Evolutionary conservation across 2,329 filamentous ascomycete genomes (phyloP).

Genomic region (Botrytis paeoniae): DNA sequence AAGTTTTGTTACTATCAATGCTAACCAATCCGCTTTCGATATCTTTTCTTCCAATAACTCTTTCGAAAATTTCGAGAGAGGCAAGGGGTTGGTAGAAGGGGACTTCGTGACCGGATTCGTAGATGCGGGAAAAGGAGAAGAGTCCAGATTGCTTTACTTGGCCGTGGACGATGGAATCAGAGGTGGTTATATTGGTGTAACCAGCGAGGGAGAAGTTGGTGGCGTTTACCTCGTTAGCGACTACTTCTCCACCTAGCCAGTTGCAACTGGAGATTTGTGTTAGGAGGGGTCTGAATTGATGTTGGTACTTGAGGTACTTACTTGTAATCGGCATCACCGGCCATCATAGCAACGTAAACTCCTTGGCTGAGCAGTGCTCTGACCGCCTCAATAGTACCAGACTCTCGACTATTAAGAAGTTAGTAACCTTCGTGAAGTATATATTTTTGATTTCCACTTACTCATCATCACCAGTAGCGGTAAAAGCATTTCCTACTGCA

Average conservation of each 20-base stretch:
- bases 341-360: conserved; percentile 67
- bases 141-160: conserved; percentile 73
- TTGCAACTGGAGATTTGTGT: conserved; percentile 58
- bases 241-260: conserved; percentile 68
- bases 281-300: conserved; percentile 43
- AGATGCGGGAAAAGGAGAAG: conserved; percentile 62
- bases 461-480: conserved; percentile 47
- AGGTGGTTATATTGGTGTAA: conserved; percentile 67
- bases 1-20: conserved; percentile 37
- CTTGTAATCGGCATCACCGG: conserved; percentile 47
- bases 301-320: conserved; percentile 46
- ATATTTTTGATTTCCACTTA: neutral
- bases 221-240: conserved; percentile 57
- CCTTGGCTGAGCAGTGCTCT: conserved; percentile 59
- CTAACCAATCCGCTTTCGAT: conserved; percentile 51
- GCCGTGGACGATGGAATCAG: conserved; percentile 61
- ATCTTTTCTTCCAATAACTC: conserved; percentile 48
- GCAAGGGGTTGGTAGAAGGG: conserved; percentile 53
- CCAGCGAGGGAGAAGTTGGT: conserved; percentile 55
- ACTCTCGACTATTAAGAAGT: conserved; percentile 39
- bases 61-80: conserved; percentile 50
- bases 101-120: conserved; percentile 60
- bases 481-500: conserved; percentile 46
- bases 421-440: neutral
- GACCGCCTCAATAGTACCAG: conserved; percentile 48